Evolutionary conservation across 1,139 yeast genomes (phyloP).

Genomic region (Zygoascus sp.): DNA sequence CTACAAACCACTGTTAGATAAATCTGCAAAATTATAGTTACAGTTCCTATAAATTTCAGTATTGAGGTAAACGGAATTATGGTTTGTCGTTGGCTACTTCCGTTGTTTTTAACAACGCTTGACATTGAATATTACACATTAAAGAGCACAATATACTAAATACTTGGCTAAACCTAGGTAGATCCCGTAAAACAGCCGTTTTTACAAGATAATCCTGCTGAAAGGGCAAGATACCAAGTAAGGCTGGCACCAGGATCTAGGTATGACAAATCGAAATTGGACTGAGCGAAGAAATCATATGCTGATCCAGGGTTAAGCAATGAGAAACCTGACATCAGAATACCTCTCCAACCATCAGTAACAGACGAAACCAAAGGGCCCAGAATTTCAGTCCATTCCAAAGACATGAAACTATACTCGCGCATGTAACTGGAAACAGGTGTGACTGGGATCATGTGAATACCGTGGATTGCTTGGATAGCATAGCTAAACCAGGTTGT

Average conservation of each 20-base stretch:
- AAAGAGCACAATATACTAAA: no score
- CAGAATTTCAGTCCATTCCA: conserved; percentile 66
- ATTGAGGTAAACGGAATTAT: no score
- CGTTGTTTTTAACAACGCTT: no score
- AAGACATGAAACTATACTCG: conserved; percentile 55
- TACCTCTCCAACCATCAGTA: conserved; percentile 66
- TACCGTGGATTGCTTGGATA: conserved; percentile 77
- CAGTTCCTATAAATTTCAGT: no score
- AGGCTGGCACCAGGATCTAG: conserved; percentile 83
- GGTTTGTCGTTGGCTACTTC: no score
- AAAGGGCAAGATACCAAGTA: conserved; percentile 75
- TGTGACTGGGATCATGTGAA: conserved; percentile 52
- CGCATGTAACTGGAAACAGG: conserved; percentile 64
- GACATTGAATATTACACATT: no score
- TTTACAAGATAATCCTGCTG: background rate
- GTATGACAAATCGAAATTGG: conserved; percentile 42
- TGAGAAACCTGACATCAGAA: conserved; percentile 67
- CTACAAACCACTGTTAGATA: no score
- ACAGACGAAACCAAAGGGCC: conserved; percentile 46
- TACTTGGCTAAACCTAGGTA: no score
- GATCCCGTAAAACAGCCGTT: background rate
- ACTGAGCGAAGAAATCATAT: conserved; percentile 56
- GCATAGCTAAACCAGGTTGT: conserved; percentile 75
- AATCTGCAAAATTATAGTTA: no score
- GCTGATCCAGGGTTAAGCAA: conserved; percentile 58